Percentiles rank a stretch among this genome's conserved stretches.
These are phyloP conservation scores for Telopea speciosissima DNA, from an alignment of 177 flowering plant genomes.

Conservation along the genomic window DNA sequence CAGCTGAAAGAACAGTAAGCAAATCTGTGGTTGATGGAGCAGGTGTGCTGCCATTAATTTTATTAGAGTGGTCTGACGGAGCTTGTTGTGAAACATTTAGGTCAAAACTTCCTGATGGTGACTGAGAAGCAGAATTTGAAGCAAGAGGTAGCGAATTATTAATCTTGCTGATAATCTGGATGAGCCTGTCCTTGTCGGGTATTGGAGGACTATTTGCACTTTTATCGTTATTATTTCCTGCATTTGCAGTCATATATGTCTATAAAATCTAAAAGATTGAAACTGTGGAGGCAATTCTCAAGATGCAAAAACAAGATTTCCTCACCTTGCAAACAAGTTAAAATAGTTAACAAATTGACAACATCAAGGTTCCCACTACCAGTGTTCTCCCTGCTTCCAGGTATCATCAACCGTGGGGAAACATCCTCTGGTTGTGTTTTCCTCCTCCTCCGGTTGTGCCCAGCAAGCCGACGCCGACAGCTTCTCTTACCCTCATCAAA, in stretches of 20 bases:
- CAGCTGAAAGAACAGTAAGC: conserved; percentile 62
- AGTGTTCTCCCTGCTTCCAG: conserved; percentile 38
- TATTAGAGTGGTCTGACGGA: conserved; percentile 28
- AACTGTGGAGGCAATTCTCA: background rate
- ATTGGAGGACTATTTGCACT: conserved; percentile 21
- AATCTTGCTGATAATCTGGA: conserved; percentile 73
- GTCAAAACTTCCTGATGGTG: conserved; percentile 33
- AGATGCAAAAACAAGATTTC: background rate
- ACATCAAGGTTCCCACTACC: conserved; percentile 48
- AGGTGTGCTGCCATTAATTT: conserved; percentile 32
- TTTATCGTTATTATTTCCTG: conserved; percentile 48
- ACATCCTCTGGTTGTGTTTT: conserved; percentile 86
- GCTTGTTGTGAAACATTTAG: conserved; percentile 30
- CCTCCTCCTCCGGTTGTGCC: conserved; percentile 87
- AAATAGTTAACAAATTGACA: conserved; percentile 52
- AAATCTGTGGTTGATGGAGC: conserved; percentile 60
- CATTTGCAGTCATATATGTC: background rate
- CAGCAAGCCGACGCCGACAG: conserved; percentile 93
- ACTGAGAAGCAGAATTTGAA: conserved; percentile 35
- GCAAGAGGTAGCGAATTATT: conserved; percentile 48
- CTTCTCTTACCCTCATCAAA: conserved; percentile 98
- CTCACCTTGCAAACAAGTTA: conserved; percentile 73
- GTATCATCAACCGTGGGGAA: conserved; percentile 32
- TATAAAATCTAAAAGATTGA: background rate
- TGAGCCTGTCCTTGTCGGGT: conserved; percentile 59